Percentiles rank a stretch among this genome's conserved stretches.
Evolutionary conservation across 331 rosid species (phyloP).

Genomic region (Rhamnella rubrinervis): DNA sequence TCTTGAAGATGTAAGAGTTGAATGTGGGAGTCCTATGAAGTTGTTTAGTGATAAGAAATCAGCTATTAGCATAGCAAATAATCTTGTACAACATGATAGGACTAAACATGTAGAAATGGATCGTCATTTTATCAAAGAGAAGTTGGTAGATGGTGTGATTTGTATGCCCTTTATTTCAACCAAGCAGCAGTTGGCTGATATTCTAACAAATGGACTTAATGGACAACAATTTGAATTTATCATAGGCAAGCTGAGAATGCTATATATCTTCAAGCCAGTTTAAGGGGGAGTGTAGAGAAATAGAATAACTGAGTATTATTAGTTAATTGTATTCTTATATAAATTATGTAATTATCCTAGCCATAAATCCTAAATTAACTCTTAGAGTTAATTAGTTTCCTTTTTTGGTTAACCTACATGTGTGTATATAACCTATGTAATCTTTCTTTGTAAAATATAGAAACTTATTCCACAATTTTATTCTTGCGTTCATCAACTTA

Average conservation of each 20-base stretch:
- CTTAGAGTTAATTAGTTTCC: too few species aligned
- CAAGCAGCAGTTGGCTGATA: not conserved
- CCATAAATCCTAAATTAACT: too few species aligned
- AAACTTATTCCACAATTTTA: too few species aligned
- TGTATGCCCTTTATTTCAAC: not conserved
- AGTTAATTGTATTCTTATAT: too few species aligned
- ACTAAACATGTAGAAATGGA: not conserved
- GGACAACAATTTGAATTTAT: not conserved
- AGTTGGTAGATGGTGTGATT: not conserved
- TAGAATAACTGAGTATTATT: too few species aligned
- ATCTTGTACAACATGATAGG: not conserved
- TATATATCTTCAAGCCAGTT: not conserved
- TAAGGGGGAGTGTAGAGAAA: too few species aligned
- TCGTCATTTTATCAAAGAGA: not conserved
- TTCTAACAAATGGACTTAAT: not conserved
- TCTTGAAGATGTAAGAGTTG: not conserved
- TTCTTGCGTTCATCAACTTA: not conserved
- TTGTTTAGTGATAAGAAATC: not conserved
- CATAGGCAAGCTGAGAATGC: not conserved
- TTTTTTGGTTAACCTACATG: too few species aligned
- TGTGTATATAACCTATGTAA: too few species aligned
- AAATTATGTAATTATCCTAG: too few species aligned
- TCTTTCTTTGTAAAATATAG: too few species aligned
- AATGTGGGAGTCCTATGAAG: not conserved
- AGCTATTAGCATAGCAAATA: not conserved